Percentiles rank a stretch among this genome's conserved stretches.
Evolutionary conservation across 75 land plant species (phyloP).

Genomic region (Cupressus sempervirens): DNA sequence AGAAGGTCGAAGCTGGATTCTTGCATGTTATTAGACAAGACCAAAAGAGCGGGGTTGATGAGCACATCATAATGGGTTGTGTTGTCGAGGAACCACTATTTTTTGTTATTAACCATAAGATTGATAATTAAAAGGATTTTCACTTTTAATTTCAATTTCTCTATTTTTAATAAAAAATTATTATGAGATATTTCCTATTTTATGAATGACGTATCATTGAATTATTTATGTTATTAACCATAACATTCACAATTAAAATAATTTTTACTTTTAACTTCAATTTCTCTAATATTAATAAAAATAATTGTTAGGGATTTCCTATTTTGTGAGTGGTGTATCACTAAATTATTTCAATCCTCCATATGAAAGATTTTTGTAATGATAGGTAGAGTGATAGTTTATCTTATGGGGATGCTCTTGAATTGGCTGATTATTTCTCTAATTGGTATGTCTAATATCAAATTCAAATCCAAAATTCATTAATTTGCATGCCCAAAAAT

Average conservation of each 20-base stretch:
- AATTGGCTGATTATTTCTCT: slow-evolving; percentile 45
- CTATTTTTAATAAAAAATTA: too few relatives aligned
- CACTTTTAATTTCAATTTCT: too few relatives aligned
- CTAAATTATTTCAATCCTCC: neutral
- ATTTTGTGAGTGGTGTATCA: neutral
- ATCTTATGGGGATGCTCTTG: slow-evolving; percentile 27
- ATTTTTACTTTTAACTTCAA: neutral
- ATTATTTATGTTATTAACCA: neutral
- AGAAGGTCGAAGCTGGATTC: too few relatives aligned
- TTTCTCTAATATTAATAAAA: neutral
- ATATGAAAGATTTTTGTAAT: slow-evolving; percentile 19
- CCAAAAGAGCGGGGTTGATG: too few relatives aligned
- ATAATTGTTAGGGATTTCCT: neutral
- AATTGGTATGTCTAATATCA: slow-evolving; percentile 28
- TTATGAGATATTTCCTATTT: neutral
- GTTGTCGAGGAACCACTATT: too few relatives aligned
- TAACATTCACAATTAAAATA: neutral
- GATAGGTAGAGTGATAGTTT: slow-evolving; percentile 42
- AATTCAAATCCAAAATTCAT: neutral
- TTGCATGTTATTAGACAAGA: too few relatives aligned
- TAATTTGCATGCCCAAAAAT: neutral
- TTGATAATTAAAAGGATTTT: neutral
- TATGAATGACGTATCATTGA: neutral
- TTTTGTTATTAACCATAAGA: neutral
- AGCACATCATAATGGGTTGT: too few relatives aligned